Evolutionary conservation across 1,139 yeast species (phyloP).

Genomic region (Meyerozyma guilliermondii): DNA sequence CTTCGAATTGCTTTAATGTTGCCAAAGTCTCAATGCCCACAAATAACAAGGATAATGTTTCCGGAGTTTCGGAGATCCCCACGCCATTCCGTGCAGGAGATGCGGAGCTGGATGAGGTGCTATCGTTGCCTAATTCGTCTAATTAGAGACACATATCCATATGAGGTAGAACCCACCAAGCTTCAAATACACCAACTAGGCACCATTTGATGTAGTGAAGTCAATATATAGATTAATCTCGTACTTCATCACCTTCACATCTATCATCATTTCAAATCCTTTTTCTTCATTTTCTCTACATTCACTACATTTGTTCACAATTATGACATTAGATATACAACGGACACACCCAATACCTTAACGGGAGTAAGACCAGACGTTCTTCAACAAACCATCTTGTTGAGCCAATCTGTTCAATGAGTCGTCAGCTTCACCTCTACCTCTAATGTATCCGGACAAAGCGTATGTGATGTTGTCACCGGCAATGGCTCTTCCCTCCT

Average conservation of each 20-base stretch:
- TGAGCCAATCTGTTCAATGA: conserved; percentile 99
- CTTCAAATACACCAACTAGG: no score
- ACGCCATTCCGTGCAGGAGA: conserved; percentile 1
- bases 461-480: conserved; percentile 94
- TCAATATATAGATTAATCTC: not conserved
- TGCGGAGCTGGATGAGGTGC: not conserved
- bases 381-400: conserved; percentile 96
- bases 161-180: no score
- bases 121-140: not conserved
- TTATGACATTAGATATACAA: conserved; percentile 22
- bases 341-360: conserved; percentile 36
- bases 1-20: not conserved
- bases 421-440: conserved; percentile 91
- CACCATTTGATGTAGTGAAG: no score
- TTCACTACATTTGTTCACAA: not conserved
- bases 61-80: conserved; percentile 1
- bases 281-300: not conserved
- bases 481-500: conserved; percentile 91
- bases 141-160: not conserved
- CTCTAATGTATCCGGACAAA: conserved; percentile 87
- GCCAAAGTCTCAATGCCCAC: not conserved
- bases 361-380: conserved; percentile 99
- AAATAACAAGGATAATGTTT: not conserved
- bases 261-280: not conserved
- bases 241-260: not conserved